These are phyloP conservation scores for Closterium sp. DNA, from an alignment of 139 green algal genomes.

Conservation along the genomic window DNA sequence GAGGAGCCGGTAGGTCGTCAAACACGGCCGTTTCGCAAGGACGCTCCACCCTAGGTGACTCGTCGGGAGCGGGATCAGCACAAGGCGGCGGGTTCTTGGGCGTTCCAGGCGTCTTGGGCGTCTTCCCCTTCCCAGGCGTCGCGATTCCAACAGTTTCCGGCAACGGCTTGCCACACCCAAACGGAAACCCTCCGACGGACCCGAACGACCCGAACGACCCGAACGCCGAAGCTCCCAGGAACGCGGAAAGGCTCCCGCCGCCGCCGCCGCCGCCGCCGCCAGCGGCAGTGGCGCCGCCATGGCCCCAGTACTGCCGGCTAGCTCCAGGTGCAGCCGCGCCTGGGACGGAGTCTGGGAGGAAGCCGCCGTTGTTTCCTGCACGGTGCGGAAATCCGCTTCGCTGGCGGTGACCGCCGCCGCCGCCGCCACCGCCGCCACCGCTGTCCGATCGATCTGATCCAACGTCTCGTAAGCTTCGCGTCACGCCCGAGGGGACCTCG, in stretches of 20 bases:
- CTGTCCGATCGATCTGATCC: no score
- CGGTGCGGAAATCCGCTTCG: background rate
- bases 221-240: background rate
- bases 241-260: background rate
- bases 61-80: no score
- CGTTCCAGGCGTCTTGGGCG: background rate
- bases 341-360: background rate
- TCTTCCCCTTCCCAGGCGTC: no score
- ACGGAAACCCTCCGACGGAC: background rate
- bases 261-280: no score
- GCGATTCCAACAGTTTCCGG: background rate
- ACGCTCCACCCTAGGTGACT: no score
- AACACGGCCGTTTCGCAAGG: no score
- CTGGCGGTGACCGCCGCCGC: background rate
- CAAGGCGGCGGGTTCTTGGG: no score
- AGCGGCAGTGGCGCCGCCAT: no score
- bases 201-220: background rate
- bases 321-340: background rate
- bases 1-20: no score
- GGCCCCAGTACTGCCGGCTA: background rate
- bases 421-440: background rate
- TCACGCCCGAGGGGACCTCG: no score
- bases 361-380: background rate
- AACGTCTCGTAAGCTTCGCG: no score
- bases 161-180: background rate